Conservation (phyloP, 2,329 filamentous ascomycete species). For the Blastomyces silverae region DNA sequence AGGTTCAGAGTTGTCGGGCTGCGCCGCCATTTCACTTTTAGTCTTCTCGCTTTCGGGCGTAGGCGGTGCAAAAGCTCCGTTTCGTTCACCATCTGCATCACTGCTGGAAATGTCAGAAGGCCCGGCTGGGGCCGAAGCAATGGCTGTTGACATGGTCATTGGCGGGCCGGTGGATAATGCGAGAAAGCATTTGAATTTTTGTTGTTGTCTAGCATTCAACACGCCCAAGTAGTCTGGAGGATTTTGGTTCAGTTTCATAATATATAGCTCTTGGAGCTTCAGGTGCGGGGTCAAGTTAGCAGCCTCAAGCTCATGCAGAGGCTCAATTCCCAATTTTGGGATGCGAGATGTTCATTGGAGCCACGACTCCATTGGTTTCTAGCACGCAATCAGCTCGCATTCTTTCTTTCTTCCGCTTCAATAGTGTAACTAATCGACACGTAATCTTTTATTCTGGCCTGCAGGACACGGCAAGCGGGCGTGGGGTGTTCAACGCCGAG, state of each 20-base stretch:
- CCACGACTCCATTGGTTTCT: background rate
- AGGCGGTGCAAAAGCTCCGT: background rate
- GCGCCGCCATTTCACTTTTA: background rate
- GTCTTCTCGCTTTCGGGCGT: constrained; percentile 1
- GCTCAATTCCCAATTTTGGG: background rate
- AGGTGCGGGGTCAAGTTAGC: background rate
- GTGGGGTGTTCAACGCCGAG: background rate
- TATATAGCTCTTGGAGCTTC: background rate
- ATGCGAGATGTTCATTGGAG: background rate
- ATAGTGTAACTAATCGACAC: background rate
- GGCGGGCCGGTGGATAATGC: background rate
- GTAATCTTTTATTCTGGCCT: background rate
- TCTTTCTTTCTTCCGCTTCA: background rate
- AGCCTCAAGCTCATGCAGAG: background rate
- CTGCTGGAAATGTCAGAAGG: background rate
- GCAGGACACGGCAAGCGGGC: background rate
- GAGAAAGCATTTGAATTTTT: background rate
- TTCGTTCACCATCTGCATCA: background rate
- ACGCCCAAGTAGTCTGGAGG: background rate
- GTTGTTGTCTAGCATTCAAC: background rate
- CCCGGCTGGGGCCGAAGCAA: background rate
- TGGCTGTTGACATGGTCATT: constrained; percentile 1
- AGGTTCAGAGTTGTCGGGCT: background rate
- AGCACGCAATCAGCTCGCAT: background rate
- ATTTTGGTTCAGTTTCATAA: background rate